Percentiles rank a stretch among this genome's conserved stretches.
These are phyloP conservation scores for Pythium sp. DNA, from an alignment of 352 stramenopile species.

Conservation along the genomic window DNA sequence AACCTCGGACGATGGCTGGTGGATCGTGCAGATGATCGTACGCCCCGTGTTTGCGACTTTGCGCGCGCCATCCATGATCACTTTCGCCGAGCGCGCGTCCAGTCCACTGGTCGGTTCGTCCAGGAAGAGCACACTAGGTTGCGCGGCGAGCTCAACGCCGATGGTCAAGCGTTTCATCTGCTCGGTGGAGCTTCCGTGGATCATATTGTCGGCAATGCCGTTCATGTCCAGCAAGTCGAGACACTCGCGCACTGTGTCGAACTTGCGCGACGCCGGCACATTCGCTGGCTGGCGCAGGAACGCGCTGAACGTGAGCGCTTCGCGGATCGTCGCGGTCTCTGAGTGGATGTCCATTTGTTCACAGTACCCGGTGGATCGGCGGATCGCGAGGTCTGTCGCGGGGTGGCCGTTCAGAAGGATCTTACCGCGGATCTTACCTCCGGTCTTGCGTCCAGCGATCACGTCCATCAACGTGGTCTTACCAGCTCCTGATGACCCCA, in stretches of 20 bases:
- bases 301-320: conserved; percentile 89
- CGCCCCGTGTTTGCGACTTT: conserved; percentile 14
- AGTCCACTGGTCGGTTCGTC: conserved; percentile 1
- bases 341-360: conserved; percentile 89
- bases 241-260: conserved; percentile 18
- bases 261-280: conserved; percentile 15
- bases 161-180: conserved; percentile 15
- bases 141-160: conserved; percentile 6
- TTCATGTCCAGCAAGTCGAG: conserved; percentile 18
- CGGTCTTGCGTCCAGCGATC: conserved; percentile 89
- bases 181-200: conserved; percentile 18
- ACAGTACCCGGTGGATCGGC: conserved; percentile 51
- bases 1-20: conserved; percentile 1
- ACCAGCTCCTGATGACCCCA: conserved; percentile 79
- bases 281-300: conserved; percentile 50
- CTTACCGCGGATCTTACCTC: conserved; percentile 67
- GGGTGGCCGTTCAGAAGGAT: conserved; percentile 82
- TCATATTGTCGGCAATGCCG: conserved; percentile 20
- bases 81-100: conserved; percentile 7
- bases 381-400: conserved; percentile 17
- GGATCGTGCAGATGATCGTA: conserved; percentile 18
- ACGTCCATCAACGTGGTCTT: conserved; percentile 92
- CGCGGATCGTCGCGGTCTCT: conserved; percentile 84
- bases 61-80: conserved; percentile 16
- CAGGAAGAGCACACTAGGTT: conserved; percentile 8